A percentile compares a stretch with the other conserved stretches of the same genome.
phyloP scores from a whole-genome alignment of 495 filamentous ascomycete species.

The Hyaloscypha bicolor region DNA sequence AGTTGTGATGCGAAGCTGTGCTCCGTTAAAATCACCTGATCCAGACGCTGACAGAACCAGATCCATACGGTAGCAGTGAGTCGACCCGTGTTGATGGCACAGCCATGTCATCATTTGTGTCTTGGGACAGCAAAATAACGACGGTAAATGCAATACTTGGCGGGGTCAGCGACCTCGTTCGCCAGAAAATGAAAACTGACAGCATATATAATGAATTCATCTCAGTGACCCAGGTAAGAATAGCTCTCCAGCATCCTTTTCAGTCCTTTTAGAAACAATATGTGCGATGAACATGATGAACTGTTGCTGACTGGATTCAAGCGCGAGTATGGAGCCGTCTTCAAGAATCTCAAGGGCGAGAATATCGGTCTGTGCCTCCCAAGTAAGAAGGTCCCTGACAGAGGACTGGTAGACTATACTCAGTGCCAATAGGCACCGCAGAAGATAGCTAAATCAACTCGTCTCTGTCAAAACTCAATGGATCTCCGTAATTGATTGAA shows the following conservation, averaged over 20 bases:
- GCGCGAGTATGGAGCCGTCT: conserved; percentile 34
- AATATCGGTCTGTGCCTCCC: conserved; percentile 38
- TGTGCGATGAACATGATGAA: no score
- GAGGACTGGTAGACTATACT: conserved; percentile 35
- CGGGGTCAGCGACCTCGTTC: conserved; percentile 34
- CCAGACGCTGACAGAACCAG: conserved; percentile 16
- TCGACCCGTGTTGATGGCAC: conserved; percentile 40
- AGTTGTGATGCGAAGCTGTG: conserved; percentile 7
- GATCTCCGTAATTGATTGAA: no score
- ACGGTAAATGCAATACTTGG: conserved; percentile 39
- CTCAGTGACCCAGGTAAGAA: conserved; percentile 17
- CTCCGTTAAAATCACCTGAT: not conserved
- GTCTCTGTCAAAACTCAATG: no score
- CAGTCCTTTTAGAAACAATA: no score
- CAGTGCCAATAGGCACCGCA: conserved; percentile 2
- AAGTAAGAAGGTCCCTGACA: conserved; percentile 29
- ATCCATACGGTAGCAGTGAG: conserved; percentile 41
- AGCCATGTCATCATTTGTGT: conserved; percentile 36
- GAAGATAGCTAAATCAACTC: no score
- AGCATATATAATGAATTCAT: conserved; percentile 34
- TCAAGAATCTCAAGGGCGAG: conserved; percentile 39
- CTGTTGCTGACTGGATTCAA: no score
- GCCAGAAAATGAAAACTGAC: conserved; percentile 40
- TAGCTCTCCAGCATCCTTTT: no score
- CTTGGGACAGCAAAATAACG: conserved; percentile 43